These are phyloP conservation scores for Tolypocladium tundrense DNA, from an alignment of 2,329 filamentous ascomycete species.

Conservation along the genomic window DNA sequence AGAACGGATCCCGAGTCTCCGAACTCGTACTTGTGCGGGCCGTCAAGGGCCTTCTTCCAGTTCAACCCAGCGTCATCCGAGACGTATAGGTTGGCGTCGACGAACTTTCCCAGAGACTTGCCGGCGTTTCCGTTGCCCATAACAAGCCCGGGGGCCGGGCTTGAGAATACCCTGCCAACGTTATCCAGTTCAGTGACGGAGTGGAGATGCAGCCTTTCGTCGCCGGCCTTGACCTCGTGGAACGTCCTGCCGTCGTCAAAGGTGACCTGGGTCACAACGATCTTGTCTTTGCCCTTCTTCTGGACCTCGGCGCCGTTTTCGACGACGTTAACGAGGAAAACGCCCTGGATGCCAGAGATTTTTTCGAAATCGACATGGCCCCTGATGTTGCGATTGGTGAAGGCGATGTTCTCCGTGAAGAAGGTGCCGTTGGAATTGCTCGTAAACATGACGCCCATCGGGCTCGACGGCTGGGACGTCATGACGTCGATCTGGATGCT, in stretches of 20 bases:
- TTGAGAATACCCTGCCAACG: conserved; percentile 80
- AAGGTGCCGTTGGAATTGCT: conserved; percentile 97
- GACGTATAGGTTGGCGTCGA: conserved; percentile 70
- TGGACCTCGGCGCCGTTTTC: conserved; percentile 74
- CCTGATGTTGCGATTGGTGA: conserved; percentile 72
- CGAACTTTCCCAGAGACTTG: conserved; percentile 57
- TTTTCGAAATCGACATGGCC: conserved; percentile 94
- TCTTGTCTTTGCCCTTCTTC: conserved; percentile 45
- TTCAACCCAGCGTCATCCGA: conserved; percentile 85
- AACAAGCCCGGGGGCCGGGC: conserved; percentile 81
- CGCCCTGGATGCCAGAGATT: conserved; percentile 80
- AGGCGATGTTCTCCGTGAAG: conserved; percentile 82
- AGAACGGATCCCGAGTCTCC: conserved; percentile 87
- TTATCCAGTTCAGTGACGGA: conserved; percentile 82
- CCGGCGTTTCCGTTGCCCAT: conserved; percentile 94
- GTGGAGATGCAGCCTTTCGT: conserved; percentile 72
- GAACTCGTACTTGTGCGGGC: conserved; percentile 92
- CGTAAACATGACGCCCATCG: conserved; percentile 83
- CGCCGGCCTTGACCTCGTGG: conserved; percentile 57
- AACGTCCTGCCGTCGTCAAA: conserved; percentile 94
- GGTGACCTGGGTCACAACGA: conserved; percentile 71
- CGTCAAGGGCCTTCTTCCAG: conserved; percentile 66
- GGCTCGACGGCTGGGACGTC: conserved; percentile 51
- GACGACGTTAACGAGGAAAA: conserved; percentile 83
- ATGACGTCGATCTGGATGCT: conserved; percentile 95